Conservation (phyloP, 169 alveolate species). For the Plasmodium gaboni region DNA sequence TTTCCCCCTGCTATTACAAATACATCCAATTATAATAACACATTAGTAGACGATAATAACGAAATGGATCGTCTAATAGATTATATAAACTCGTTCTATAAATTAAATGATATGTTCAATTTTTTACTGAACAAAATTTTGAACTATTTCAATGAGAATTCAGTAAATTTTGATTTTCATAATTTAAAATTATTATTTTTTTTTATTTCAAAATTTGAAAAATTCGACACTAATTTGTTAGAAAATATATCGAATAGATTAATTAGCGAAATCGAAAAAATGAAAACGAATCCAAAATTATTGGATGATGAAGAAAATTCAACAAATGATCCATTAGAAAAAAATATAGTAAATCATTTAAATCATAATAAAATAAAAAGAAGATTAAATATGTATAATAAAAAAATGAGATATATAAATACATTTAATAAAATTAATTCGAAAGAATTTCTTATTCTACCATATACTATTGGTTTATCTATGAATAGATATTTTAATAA, state of each 20-base stretch:
- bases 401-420: constrained; percentile 23
- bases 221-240: constrained; percentile 16
- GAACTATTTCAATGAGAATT: constrained; percentile 33
- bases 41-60: background rate
- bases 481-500: constrained; percentile 68
- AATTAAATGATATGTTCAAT: constrained; percentile 55
- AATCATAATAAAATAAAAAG: constrained; percentile 45
- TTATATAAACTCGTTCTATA: constrained; percentile 48
- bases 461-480: constrained; percentile 56
- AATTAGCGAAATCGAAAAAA: constrained; percentile 46
- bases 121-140: constrained; percentile 44
- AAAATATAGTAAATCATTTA: no score
- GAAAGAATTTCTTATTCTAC: constrained; percentile 59
- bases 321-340: no score
- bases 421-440: constrained; percentile 51
- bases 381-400: constrained; percentile 15
- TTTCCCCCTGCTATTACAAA: background rate
- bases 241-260: constrained; percentile 44
- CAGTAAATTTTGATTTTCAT: constrained; percentile 24
- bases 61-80: constrained; percentile 25
- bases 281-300: constrained; percentile 44
- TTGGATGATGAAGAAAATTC: constrained; percentile 40
- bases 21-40: background rate
- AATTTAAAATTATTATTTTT: constrained; percentile 51
- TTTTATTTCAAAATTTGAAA: constrained; percentile 43